Evolutionary conservation across 305 asterid genomes (phyloP).

Genomic region (Stenogyne calaminthoides): DNA sequence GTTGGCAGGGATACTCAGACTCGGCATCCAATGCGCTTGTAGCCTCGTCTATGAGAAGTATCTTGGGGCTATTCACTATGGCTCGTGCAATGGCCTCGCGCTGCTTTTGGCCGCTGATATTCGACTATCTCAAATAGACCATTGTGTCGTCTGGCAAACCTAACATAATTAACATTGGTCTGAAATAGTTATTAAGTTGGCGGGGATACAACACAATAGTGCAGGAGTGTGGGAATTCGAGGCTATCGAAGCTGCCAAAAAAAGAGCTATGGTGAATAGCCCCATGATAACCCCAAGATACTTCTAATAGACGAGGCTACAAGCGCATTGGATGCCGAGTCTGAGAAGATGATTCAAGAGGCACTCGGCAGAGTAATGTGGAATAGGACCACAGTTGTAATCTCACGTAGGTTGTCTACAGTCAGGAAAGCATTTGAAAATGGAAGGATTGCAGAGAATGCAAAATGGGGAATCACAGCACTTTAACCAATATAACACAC

Average conservation of each 20-base stretch:
- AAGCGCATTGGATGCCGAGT: conserved; percentile 34
- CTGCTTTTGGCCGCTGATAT: conserved; percentile 46
- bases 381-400: conserved; percentile 30
- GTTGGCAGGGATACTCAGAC: too few relatives aligned
- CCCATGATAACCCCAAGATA: conserved; percentile 31
- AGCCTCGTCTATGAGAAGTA: conserved; percentile 35
- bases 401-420: conserved; percentile 39
- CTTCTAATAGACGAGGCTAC: conserved; percentile 36
- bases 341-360: conserved; percentile 40
- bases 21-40: conserved; percentile 35
- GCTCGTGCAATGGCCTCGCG: conserved; percentile 42
- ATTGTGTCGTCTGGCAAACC: too few relatives aligned
- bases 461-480: conserved; percentile 25
- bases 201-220: too few relatives aligned
- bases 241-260: too few relatives aligned
- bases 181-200: too few relatives aligned
- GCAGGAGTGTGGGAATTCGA: too few relatives aligned
- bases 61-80: conserved; percentile 31
- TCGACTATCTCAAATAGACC: too few relatives aligned
- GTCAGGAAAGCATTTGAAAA: conserved; percentile 34
- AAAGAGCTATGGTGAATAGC: too few relatives aligned
- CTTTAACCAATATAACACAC: conserved; percentile 19
- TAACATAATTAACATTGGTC: too few relatives aligned
- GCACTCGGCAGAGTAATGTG: conserved; percentile 33
- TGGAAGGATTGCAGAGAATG: conserved; percentile 27